Conservation (phyloP, 768 basidiomycete genomes). For the Naganishia friedmannii region DNA sequence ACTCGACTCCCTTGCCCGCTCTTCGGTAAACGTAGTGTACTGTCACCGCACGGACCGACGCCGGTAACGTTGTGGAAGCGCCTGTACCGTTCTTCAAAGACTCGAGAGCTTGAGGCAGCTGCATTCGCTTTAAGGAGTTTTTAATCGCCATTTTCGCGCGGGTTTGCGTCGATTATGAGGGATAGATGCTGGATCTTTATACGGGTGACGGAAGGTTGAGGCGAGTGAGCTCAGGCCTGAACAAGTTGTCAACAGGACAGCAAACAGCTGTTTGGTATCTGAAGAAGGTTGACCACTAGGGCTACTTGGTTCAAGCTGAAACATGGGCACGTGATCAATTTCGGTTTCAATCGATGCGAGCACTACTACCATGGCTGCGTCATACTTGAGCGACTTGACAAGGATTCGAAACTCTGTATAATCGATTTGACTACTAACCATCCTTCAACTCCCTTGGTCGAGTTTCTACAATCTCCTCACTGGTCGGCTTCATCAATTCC, state of each 20-base stretch:
- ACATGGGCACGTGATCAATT: background rate
- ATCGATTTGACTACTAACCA: background rate
- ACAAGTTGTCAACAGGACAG: background rate
- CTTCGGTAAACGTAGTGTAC: conserved; percentile 18
- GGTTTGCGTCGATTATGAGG: background rate
- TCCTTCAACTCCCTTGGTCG: background rate
- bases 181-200: too few species aligned
- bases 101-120: conserved; percentile 21
- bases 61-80: conserved; percentile 6
- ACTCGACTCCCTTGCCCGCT: conserved; percentile 12
- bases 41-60: conserved; percentile 1
- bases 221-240: background rate
- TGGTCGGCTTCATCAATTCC: background rate
- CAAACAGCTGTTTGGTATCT: background rate
- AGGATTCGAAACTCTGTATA: background rate
- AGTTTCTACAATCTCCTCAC: background rate
- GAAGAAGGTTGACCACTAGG: background rate
- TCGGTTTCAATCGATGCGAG: background rate
- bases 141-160: conserved; percentile 12
- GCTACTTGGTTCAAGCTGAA: background rate
- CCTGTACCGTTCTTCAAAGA: conserved; percentile 21
- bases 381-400: background rate
- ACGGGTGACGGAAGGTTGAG: too few species aligned
- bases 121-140: conserved; percentile 21
- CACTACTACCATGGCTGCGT: conserved; percentile 12